Evolutionary conservation across 2,329 filamentous ascomycete species (phyloP), one percentile per base, ranked within the genome.

Genomic region (Xylariaceae sp.): DNA sequence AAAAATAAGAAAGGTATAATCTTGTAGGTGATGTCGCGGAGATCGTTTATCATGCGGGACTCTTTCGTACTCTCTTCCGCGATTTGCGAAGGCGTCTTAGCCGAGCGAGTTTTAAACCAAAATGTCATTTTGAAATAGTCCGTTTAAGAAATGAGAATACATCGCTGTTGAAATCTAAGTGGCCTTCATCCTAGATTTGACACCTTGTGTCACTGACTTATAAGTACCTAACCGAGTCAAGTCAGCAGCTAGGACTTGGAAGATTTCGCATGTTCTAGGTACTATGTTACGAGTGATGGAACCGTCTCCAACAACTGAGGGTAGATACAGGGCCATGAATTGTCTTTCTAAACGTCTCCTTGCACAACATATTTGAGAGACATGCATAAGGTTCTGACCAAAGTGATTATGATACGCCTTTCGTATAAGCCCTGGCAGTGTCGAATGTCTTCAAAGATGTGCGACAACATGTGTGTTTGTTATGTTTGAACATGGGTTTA

Each of bases 11-110:
- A 53, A n/a, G 64, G 65, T 12, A 67, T 60, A 6, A 63, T 33
- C 42, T 58, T 61, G 28, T 53, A 61, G 7, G 60, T 66, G 43
- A 62, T 54, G 28, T 63, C 55, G 46, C 55, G 58, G 16, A 66
- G 50, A 19, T 53, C 53, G 18, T 47, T 44, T 5, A 41, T 55
- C 16, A 28, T 44, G 31, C 22, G 42, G 28, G 16, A 19, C 28
- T 51, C 44, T 18, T 17, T 34, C 10, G 12, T 34, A 14, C 5
- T 1, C 6, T 44, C 2, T 44, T 51, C 45, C 12, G 53, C 60
- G 31, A 34, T 52, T 54, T 65, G 59, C 19, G 55, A 13, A 16
- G 60, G 59, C 19, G 17, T 38, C 42, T 38, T 45, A n/a, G 17
- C 41, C 36, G 40, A 17, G 16, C 22, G 43, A 38, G 38, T 34